Evolutionary conservation across 192 early-diverging fungal genomes (phyloP).

Genomic region (Rhizophagus clarus): DNA sequence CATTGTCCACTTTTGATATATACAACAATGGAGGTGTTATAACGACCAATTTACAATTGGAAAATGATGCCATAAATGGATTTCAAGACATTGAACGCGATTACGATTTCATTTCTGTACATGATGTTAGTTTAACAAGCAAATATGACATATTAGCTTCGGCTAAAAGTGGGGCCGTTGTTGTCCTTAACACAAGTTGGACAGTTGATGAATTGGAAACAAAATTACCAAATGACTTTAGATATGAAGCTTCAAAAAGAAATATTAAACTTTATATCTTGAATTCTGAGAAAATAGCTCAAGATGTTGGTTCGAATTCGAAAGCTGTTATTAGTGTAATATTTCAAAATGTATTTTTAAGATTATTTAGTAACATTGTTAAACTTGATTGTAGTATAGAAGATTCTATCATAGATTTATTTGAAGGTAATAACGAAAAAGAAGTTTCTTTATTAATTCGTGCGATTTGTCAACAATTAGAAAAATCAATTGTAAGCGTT

Average conservation of each 20-base stretch:
- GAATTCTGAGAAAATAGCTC: conserved; percentile 64
- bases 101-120: conserved; percentile 65
- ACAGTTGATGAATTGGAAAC: conserved; percentile 67
- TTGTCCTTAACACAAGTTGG: conserved; percentile 73
- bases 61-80: conserved; percentile 37
- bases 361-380: neutral
- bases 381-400: conserved; percentile 14
- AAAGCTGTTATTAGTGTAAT: conserved; percentile 62
- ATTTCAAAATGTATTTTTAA: conserved; percentile 57
- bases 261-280: conserved; percentile 62
- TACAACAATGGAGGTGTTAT: conserved; percentile 62
- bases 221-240: conserved; percentile 67
- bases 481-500: conserved; percentile 35
- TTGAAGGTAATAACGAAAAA: conserved; percentile 33
- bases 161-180: conserved; percentile 48
- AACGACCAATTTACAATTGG: conserved; percentile 61
- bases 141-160: conserved; percentile 64
- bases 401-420: conserved; percentile 32
- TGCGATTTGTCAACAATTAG: conserved; percentile 31
- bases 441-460: conserved; percentile 19
- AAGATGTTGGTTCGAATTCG: conserved; percentile 53
- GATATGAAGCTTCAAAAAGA: conserved; percentile 51
- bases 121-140: conserved; percentile 59
- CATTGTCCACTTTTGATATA: conserved; percentile 52
- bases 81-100: conserved; percentile 41